These are phyloP conservation scores for Tricholoma saponaceum DNA, from an alignment of 768 basidiomycete species.

Conservation along the genomic window DNA sequence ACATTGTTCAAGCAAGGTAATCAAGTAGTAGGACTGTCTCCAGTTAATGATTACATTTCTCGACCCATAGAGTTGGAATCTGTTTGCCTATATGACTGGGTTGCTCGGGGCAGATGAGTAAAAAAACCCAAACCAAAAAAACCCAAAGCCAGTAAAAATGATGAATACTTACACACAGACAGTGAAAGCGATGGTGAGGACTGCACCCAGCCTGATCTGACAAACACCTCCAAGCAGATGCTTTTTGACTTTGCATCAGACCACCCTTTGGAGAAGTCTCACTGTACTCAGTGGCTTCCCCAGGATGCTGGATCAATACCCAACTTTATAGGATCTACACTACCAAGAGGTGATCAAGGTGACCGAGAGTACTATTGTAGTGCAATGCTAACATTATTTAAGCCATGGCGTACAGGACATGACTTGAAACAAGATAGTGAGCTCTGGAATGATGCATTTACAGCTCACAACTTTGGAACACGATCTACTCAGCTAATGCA, in stretches of 20 bases:
- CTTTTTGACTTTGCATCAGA: not conserved
- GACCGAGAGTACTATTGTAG: not conserved
- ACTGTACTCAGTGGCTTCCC: not conserved
- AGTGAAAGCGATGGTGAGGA: too few species aligned
- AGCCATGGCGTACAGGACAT: not conserved
- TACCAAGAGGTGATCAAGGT: not conserved
- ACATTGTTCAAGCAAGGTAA: constrained; percentile 13
- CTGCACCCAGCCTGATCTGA: not conserved
- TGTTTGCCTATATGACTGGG: not conserved
- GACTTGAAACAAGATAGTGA: not conserved
- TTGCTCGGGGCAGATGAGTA: not conserved
- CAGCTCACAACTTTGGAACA: not conserved
- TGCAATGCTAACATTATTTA: not conserved
- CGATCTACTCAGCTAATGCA: not conserved
- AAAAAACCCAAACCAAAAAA: not conserved
- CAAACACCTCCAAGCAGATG: not conserved
- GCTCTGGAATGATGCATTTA: not conserved
- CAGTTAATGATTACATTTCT: constrained; percentile 29
- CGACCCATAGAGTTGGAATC: not conserved
- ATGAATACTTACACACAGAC: too few species aligned
- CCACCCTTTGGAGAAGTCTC: not conserved
- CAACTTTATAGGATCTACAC: not conserved
- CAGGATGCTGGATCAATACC: not conserved
- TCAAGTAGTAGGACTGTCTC: constrained; percentile 18
- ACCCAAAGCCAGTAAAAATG: not conserved